These are phyloP conservation scores for Nymphaea colorata DNA, from an alignment of 164 flowering plant genomes.

Conservation along the genomic window DNA sequence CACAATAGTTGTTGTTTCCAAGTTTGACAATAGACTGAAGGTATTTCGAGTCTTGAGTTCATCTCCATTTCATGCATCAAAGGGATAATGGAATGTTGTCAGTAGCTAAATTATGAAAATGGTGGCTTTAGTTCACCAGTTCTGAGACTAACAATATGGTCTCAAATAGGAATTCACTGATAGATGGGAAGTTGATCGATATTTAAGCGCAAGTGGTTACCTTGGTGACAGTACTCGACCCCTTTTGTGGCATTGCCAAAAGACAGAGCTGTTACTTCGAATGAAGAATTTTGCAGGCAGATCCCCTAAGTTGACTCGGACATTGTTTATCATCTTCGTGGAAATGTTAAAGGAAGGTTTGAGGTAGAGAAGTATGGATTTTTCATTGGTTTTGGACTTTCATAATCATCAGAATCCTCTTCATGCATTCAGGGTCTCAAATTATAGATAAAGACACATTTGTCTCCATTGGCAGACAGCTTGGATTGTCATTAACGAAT, in stretches of 20 bases:
- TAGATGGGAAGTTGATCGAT: conserved; percentile 96
- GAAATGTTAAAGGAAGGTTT: conserved; percentile 79
- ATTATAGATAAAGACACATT: too few relatives aligned
- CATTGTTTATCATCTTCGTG: conserved; percentile 60
- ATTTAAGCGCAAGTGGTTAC: conserved; percentile 92
- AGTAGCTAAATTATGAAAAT: conserved; percentile 22
- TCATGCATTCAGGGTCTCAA: conserved; percentile 31
- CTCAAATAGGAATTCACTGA: conserved; percentile 68
- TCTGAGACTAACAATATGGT: too few relatives aligned
- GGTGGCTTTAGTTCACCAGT: background rate
- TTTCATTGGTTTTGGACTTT: conserved; percentile 74
- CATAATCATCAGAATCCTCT: conserved; percentile 97
- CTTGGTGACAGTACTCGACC: conserved; percentile 84
- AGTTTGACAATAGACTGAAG: too few relatives aligned
- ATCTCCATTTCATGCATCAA: too few relatives aligned
- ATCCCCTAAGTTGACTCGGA: conserved; percentile 78
- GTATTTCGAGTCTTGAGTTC: too few relatives aligned
- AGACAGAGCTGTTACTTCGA: conserved; percentile 61
- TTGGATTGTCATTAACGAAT: too few relatives aligned
- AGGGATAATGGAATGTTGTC: too few relatives aligned
- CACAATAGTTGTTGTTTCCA: too few relatives aligned
- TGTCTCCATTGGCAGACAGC: too few relatives aligned
- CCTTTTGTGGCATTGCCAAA: conserved; percentile 91
- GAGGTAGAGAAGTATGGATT: conserved; percentile 82
- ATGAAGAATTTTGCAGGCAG: conserved; percentile 91